Percentiles rank a stretch among this genome's conserved stretches.
These are phyloP conservation scores for Tetradesmus lagerheimii DNA, from an alignment of 139 green algal genomes.

Conservation along the genomic window DNA sequence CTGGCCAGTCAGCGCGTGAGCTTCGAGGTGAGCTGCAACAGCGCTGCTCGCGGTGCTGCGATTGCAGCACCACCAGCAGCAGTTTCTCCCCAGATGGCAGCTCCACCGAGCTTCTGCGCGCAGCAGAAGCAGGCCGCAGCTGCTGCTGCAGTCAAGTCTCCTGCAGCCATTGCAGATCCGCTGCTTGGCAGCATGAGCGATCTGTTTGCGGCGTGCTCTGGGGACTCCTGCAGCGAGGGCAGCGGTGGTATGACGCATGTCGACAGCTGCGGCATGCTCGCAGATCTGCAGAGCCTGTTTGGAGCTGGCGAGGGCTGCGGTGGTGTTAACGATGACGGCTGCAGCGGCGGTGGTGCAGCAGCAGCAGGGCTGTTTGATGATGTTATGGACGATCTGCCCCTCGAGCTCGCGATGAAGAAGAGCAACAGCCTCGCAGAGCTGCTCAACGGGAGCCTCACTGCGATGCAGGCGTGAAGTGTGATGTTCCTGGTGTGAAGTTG, in stretches of 20 bases:
- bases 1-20: background rate
- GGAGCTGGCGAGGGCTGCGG: background rate
- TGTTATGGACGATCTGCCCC: conserved; percentile 21
- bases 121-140: background rate
- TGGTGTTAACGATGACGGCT: background rate
- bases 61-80: background rate
- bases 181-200: conserved; percentile 39
- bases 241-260: background rate
- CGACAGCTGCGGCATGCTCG: conserved; percentile 40
- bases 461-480: background rate
- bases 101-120: background rate
- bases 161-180: background rate
- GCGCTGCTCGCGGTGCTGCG: background rate
- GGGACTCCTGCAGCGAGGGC: conserved; percentile 22
- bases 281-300: conserved; percentile 40
- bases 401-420: conserved; percentile 30
- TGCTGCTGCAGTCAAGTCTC: background rate
- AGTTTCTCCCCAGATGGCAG: background rate
- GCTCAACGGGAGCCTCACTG: conserved; percentile 2
- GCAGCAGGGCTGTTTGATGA: conserved; percentile 31
- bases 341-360: background rate
- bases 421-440: conserved; percentile 33
- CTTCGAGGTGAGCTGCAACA: conserved; percentile 37
- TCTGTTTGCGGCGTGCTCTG: conserved; percentile 40
- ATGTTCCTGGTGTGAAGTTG: background rate